Conservation (phyloP, 768 basidiomycete species). For the Tephrocybe sp. region DNA sequence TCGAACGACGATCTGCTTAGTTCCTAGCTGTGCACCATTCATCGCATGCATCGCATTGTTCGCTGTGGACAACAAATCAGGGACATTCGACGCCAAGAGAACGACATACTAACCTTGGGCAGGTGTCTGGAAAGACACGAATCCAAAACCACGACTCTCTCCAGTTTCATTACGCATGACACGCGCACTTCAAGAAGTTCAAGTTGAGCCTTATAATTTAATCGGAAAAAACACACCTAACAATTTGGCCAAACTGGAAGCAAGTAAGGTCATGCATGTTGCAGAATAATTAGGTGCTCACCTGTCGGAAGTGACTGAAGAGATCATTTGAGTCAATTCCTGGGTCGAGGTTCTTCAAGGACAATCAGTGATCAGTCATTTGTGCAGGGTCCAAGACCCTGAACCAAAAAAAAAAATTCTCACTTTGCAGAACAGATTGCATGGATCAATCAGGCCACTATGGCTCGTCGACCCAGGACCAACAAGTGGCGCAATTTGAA, state of each 20-base stretch:
- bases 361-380: slow-evolving; percentile 1
- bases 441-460: slow-evolving; percentile 86
- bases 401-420: slow-evolving; percentile 8
- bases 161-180: slow-evolving; percentile 88
- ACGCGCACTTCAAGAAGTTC: slow-evolving; percentile 58
- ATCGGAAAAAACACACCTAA: slow-evolving; percentile 50
- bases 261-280: slow-evolving; percentile 12
- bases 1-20: slow-evolving; percentile 80
- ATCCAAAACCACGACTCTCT: slow-evolving; percentile 86
- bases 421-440: slow-evolving; percentile 89
- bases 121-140: slow-evolving; percentile 83
- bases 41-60: slow-evolving; percentile 71
- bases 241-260: slow-evolving; percentile 79
- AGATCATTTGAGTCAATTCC: slow-evolving; percentile 83
- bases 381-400: neutral
- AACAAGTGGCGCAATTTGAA: slow-evolving; percentile 70
- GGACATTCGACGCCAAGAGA: neutral
- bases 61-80: slow-evolving; percentile 39
- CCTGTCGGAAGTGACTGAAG: slow-evolving; percentile 79
- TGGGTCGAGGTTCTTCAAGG: slow-evolving; percentile 73
- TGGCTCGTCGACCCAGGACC: slow-evolving; percentile 83
- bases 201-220: neutral
- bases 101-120: slow-evolving; percentile 58
- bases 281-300: slow-evolving; percentile 26
- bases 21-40: slow-evolving; percentile 72